Base-by-base conservation (phyloP, 2,329 filamentous ascomycete species). In the Trichoderma sp. region DNA sequence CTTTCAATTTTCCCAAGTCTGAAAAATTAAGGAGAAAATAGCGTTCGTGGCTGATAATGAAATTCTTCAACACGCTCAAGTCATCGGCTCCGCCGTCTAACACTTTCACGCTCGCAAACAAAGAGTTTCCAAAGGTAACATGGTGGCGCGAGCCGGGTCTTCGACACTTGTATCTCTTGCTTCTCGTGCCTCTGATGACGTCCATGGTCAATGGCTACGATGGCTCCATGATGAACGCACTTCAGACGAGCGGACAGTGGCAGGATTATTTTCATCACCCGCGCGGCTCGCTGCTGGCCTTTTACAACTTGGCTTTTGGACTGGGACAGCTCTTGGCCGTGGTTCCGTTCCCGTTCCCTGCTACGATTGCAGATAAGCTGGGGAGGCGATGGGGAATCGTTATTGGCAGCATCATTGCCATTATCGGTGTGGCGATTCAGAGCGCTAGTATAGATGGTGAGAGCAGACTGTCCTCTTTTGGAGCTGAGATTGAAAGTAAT, bases 391-490 rank as follows among this genome's bases (percentile, higher is more conserved):
- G 43, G 43, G 67, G 59, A 37, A 33, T 64, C 14, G 52, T 63
- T 16, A 56, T 64, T 57, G 59, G 59, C 10, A 63, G 49, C 27
- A 57, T 69, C 43, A 58, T 69, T 60, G 57, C 59, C 5, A 69
- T 65, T n/a, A 40, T 64, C 58, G 59, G 62, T 8, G 62, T 65
- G 35, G 62, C 62, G 16, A 33, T 66, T 59, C 63, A 66, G 37
- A 57, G 52, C 40, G 63, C 63, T 13, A 57, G 52, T 49, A 66
- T 66, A 5, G 58, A 66, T 66, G 52, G 66, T 63, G 14, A 49
- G 60, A 19, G 21, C 13, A 49, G n/a, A 53, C n/a, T 29, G 31
- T 80, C 81, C 81, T 29, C 83, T 84, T 67, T 77, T 76, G 74
- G 83, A 77, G 81, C 35, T 21, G 2, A 49, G 8, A 4, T 13